A percentile compares a stretch with the other conserved stretches of the same genome.
phyloP scores from a whole-genome alignment of 352 stramenopile genomes.

The Phytophthora podocarpi region DNA sequence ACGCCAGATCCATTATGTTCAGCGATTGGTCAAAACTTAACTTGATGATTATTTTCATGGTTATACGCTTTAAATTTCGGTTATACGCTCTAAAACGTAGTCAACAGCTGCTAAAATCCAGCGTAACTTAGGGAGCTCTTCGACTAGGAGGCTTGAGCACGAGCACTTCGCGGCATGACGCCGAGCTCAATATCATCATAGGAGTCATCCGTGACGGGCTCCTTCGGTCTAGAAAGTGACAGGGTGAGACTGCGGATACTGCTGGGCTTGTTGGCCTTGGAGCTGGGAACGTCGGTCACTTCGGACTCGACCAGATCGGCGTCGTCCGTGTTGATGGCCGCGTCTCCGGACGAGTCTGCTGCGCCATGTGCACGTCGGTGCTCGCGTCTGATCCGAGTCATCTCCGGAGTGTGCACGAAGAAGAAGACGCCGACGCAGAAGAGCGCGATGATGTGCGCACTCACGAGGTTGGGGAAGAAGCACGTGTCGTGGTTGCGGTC shows the following conservation, averaged over 20 bases:
- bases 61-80: conserved; percentile 8
- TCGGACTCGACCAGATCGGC: conserved; percentile 31
- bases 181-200: conserved; percentile 69
- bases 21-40: conserved; percentile 22
- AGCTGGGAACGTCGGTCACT: conserved; percentile 23
- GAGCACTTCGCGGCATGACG: conserved; percentile 52
- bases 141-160: conserved; percentile 30
- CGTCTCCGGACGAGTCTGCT: conserved; percentile 14
- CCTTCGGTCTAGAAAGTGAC: conserved; percentile 52
- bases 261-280: conserved; percentile 32
- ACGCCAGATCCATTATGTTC: not conserved
- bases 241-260: conserved; percentile 48
- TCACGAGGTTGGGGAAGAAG: conserved; percentile 78
- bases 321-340: conserved; percentile 24
- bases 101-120: not conserved
- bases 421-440: conserved; percentile 86
- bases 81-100: conserved; percentile 32
- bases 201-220: conserved; percentile 52
- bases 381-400: conserved; percentile 46
- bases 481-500: conserved; percentile 78
- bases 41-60: conserved; percentile 1
- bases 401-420: conserved; percentile 81
- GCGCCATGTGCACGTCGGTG: conserved; percentile 24
- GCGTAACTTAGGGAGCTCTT: not conserved
- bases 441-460: conserved; percentile 77